phyloP scores from a whole-genome alignment of 768 basidiomycete genomes.

The Lentinula raphanica region DNA sequence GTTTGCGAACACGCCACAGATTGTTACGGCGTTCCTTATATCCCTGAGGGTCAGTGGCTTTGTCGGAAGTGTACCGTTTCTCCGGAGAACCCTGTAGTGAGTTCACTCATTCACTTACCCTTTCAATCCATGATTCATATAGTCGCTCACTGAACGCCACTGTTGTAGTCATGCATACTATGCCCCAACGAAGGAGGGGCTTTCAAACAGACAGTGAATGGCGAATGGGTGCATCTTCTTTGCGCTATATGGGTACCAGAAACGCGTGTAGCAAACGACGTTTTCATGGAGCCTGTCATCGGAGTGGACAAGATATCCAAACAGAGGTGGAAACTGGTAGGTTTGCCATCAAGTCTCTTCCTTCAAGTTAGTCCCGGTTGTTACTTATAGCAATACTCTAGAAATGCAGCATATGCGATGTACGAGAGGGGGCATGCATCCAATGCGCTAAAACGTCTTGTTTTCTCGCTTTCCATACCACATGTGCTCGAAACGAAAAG shows the following conservation, averaged over 20 bases:
- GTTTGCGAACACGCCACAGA: conserved; percentile 40
- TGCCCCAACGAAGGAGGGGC: conserved; percentile 97
- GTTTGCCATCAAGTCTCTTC: conserved; percentile 20
- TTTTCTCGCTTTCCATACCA: conserved; percentile 90
- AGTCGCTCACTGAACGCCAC: not conserved
- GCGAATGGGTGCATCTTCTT: conserved; percentile 93
- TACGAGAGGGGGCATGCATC: conserved; percentile 78
- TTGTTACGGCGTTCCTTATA: conserved; percentile 98
- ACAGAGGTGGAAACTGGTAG: conserved; percentile 88
- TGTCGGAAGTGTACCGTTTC: conserved; percentile 98
- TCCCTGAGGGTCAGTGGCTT: conserved; percentile 99
- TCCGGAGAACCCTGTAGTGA: conserved; percentile 90
- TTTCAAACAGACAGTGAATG: conserved; percentile 92
- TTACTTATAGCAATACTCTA: conserved; percentile 14
- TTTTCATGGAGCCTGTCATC: conserved; percentile 97
- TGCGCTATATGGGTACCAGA: conserved; percentile 99
- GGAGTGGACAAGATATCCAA: conserved; percentile 85
- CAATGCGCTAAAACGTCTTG: conserved; percentile 91
- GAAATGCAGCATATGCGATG: conserved; percentile 46
- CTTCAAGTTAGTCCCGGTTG: not conserved
- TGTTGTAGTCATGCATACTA: conserved; percentile 75
- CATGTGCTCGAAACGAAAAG: conserved; percentile 87
- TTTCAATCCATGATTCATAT: not conserved
- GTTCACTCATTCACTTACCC: conserved; percentile 20
- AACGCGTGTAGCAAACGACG: conserved; percentile 85